Evolutionary conservation across 1,284 basidiomycete species (phyloP), one percentile per base, ranked within the genome.

Genomic region (Porodaedalea pini): DNA sequence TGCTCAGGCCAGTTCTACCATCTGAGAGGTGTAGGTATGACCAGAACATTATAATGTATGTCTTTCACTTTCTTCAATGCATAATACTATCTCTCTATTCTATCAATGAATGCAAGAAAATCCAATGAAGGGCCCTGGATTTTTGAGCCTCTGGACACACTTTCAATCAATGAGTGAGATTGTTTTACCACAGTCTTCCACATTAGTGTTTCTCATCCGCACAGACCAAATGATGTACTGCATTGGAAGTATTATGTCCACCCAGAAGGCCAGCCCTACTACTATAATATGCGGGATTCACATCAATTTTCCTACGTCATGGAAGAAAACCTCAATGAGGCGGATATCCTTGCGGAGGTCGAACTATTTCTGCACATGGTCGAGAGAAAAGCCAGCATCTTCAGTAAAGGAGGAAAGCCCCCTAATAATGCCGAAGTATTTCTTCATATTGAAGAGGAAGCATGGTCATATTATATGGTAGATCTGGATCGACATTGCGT

Each of bases 381-480:
- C 6, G 51, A 58, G 31, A 23, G 17, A 19, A 25, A 43, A 34
- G 51, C 39, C 7, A 32, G 31, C 44, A n/a, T 13, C 17, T n/a
- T 23, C 43, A 27, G 21, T 19, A n/a, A n/a, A n/a, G 25, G 21
- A 43, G 52, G n/a, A 11, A 47, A 37, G 19, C 19, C 32, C 11
- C 34, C 29, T 13, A 19, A 17, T 58, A 37, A 37, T 48, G n/a
- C 29, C 15, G 50, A 51, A 21, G 34, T 51, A 6, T 37, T 53
- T 23, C 32, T 47, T 13, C 19, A 53, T 11, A 13, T 58, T 17
- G 37, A 45, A 21, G 32, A 43, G 19, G 29, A 36, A 7, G 29
- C 13, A 7, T 73, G 72, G 21, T 59, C 65, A 2, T 79, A 80
- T 58, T 79, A 79, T 56, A 70, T 75, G 31, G 74, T 70, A 2